Percentiles rank a stretch among this genome's conserved stretches.
Conservation (phyloP, 2,329 filamentous ascomycete species). For the Orbilia ellipsospora region DNA sequence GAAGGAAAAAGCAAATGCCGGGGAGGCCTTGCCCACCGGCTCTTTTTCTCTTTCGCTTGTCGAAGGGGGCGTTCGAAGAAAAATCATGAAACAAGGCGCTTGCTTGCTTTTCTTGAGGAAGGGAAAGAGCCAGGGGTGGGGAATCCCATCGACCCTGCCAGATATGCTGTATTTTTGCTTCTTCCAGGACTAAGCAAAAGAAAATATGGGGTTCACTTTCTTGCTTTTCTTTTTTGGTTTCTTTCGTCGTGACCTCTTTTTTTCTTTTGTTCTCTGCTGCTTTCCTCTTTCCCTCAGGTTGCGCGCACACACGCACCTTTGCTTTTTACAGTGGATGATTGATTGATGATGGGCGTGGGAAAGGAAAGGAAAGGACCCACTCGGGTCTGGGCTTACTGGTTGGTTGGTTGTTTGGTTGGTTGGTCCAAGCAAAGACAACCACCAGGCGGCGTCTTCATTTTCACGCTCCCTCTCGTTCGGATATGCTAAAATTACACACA, state of each 20-base stretch:
- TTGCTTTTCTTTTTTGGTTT: constrained; percentile 4
- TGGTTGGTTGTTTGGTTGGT: constrained; percentile 38
- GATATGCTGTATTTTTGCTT: not conserved
- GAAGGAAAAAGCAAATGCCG: constrained; percentile 27
- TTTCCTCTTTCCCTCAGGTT: constrained; percentile 22
- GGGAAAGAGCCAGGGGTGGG: not conserved
- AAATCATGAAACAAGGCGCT: constrained; percentile 54
- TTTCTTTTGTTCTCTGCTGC: constrained; percentile 1
- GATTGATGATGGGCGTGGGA: constrained; percentile 11
- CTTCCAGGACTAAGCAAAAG: too few relatives aligned
- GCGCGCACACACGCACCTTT: constrained; percentile 1
- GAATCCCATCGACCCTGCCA: constrained; percentile 4
- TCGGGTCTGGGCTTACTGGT: constrained; percentile 45
- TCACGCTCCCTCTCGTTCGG: constrained; percentile 11
- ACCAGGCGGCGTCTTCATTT: not conserved
- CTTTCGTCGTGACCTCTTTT: constrained; percentile 1
- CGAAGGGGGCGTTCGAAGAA: constrained; percentile 7
- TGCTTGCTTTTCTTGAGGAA: constrained; percentile 39
- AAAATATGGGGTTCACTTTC: not conserved
- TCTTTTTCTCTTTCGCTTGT: constrained; percentile 54
- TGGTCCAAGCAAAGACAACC: constrained; percentile 27
- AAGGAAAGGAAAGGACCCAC: constrained; percentile 33
- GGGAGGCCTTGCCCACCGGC: not conserved
- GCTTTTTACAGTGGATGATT: constrained; percentile 8
- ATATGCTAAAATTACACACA: constrained; percentile 56